Evolutionary conservation across 108 stramenopile species (phyloP), one percentile per base, ranked within the genome.

Genomic region (Cyclotella choctawhatcheeana): DNA sequence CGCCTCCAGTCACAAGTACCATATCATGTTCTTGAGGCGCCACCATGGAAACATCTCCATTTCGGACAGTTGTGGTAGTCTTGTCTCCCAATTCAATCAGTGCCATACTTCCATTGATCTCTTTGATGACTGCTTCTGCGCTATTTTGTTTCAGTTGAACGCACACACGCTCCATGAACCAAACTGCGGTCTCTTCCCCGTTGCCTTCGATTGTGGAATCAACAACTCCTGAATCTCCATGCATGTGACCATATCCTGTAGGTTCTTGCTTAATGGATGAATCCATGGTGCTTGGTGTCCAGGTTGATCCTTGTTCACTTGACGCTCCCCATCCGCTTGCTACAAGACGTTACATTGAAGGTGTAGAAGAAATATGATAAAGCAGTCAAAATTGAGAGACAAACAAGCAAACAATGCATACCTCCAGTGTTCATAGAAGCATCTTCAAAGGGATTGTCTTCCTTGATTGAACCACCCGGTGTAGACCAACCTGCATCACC

Each of bases 161-260:
- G 76, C 88, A 94, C 25, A 96, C 95, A 33, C 93, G 86, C 65
- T 96, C 95, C 91, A 96, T 94, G 60, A 93, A 96, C 95, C 95
- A 96, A 52, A 90, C 90, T 16, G 89, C 84, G 31, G 90, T 86
- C 64, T 93, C 88, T 37, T 88, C 87, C 25, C 73, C 82, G 63
- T 76, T 85, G 13, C 77, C 87, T 44, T 79, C 77, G 35, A 79
- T 72, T 26, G 77, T 65, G 8, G 74, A 67, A 35, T 64, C 84
- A 44, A 89, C 76, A 27, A 71, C 83, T 53, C 81, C 83, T 52
- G 79, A 51, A 27, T 76, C 74, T 21, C 44, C 54, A 32, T 66
- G 76, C 80, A 77, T 58, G 12, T 59, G 68, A 51, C 53, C 63
- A 37, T 61, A 76, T 29, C 74, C 33, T 22, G 65, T 74, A 35